Base-by-base conservation (phyloP, 202 grass and related monocot genomes). In the Carex arenaria region DNA sequence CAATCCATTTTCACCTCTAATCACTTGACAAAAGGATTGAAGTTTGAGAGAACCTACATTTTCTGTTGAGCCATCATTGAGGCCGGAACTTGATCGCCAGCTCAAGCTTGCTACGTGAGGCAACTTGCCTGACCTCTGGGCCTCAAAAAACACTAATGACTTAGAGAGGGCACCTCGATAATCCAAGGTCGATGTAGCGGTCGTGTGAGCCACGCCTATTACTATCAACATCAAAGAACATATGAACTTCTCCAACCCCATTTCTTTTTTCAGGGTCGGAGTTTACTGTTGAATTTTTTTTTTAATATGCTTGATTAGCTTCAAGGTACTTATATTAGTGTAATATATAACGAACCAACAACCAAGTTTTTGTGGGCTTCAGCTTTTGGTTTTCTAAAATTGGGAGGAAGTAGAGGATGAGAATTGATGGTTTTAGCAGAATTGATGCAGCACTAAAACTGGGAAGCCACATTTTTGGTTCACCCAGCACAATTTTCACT, bases 81-180 rank as follows among this genome's bases (percentile, higher is more conserved):
- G 76, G 32, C 82, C 86, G 3, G 86, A 88, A 55, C 79, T 55
- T 3, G 79, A 66, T 14, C 86, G 34, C 86, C 86, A 88, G 4
- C 47, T 83, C 81, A 84, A 61, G 68, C 17, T 53, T 10, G 55
- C 31, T 32, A 14, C 36, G 2, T 40, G 20, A 3, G 86, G 52
- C 22, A 87, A 62, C 49, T 84, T 87, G 6, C 86, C 86, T 30
- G 86, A 87, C 59, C 72, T 69, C 64, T 84, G 86, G 47, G 80
- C 86, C 32, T 87, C 81, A 77, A 87, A 87, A 52, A 87, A 87
- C 64, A 87, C 40, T 4, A 87, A 17, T 26, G 86, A 87, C 60
- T 87, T 84, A 22, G 61, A 43, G 3, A 84, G 52, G 13, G 86
- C 80, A 45, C 40, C 82, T 61, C 31, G 52, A 52, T 84, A 84